These are phyloP conservation scores for Grifola frondosa DNA, from an alignment of 1,284 basidiomycete genomes.

Conservation along the genomic window DNA sequence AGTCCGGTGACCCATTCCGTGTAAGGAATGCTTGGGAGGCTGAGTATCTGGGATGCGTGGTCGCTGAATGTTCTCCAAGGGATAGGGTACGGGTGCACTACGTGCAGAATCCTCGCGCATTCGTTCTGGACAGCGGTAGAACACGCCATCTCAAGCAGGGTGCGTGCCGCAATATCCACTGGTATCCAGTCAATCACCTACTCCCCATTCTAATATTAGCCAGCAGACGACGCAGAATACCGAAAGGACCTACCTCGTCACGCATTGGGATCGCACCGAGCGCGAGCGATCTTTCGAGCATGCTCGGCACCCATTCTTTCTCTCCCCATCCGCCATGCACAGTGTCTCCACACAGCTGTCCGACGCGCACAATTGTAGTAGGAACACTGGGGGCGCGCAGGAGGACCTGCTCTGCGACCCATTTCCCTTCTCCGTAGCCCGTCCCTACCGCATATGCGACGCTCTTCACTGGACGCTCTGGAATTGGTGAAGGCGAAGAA, in stretches of 20 bases:
- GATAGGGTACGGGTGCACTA: slow-evolving; percentile 26
- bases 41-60: slow-evolving; percentile 18
- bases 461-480: slow-evolving; percentile 15
- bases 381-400: slow-evolving; percentile 8
- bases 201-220: no score
- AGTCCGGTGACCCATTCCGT: slow-evolving; percentile 24
- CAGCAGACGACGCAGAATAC: background rate
- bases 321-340: slow-evolving; percentile 33
- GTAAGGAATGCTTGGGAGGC: slow-evolving; percentile 23
- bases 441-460: slow-evolving; percentile 16
- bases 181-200: slow-evolving; percentile 23
- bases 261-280: slow-evolving; percentile 27
- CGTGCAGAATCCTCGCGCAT: slow-evolving; percentile 13
- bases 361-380: slow-evolving; percentile 36
- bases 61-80: slow-evolving; percentile 23
- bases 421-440: slow-evolving; percentile 23
- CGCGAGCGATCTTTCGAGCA: slow-evolving; percentile 25
- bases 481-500: slow-evolving; percentile 4
- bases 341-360: slow-evolving; percentile 36
- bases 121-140: slow-evolving; percentile 11
- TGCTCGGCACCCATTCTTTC: slow-evolving; percentile 36
- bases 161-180: slow-evolving; percentile 20
- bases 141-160: slow-evolving; percentile 25
- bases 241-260: slow-evolving; percentile 19
- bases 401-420: slow-evolving; percentile 20